A percentile compares a stretch with the other conserved stretches of the same genome.
phyloP scores from a whole-genome alignment of 108 stramenopile species.

The Aurantiochytrium sp. region DNA sequence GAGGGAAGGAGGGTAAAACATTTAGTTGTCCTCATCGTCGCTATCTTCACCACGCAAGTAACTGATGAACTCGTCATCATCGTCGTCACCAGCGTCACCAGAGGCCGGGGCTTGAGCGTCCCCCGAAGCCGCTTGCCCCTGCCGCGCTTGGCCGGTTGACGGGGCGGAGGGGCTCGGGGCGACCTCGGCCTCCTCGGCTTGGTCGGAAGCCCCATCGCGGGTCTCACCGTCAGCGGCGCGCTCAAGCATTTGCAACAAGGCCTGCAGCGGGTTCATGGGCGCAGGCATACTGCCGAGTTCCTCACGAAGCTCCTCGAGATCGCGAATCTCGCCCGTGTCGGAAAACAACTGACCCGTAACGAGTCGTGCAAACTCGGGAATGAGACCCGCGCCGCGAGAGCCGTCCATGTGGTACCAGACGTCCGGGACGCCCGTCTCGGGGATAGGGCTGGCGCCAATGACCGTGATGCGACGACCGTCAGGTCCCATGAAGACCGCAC shows the following conservation, averaged over 20 bases:
- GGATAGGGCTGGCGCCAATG: background rate
- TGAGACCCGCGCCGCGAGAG: background rate
- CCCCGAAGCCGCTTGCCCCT: no score
- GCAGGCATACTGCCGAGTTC: background rate
- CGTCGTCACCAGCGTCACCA: background rate
- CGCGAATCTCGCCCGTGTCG: background rate
- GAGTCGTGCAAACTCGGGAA: background rate
- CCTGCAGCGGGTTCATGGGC: background rate
- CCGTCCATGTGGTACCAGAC: constrained; percentile 3
- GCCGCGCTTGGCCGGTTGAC: no score
- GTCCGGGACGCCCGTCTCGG: background rate
- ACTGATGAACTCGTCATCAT: background rate
- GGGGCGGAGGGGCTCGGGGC: background rate
- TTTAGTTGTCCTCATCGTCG: background rate
- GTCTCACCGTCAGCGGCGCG: background rate
- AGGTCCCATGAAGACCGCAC: background rate
- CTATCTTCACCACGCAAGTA: background rate
- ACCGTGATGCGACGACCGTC: background rate
- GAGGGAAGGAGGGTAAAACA: no score
- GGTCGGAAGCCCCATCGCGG: background rate
- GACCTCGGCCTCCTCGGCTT: background rate
- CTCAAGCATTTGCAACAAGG: background rate
- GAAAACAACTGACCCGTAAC: background rate
- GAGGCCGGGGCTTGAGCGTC: no score
- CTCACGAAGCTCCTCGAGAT: background rate